Percentiles rank a stretch among this genome's conserved stretches.
Conservation (phyloP, 805 yeast genomes). For the Kodamaea neixiangensis region DNA sequence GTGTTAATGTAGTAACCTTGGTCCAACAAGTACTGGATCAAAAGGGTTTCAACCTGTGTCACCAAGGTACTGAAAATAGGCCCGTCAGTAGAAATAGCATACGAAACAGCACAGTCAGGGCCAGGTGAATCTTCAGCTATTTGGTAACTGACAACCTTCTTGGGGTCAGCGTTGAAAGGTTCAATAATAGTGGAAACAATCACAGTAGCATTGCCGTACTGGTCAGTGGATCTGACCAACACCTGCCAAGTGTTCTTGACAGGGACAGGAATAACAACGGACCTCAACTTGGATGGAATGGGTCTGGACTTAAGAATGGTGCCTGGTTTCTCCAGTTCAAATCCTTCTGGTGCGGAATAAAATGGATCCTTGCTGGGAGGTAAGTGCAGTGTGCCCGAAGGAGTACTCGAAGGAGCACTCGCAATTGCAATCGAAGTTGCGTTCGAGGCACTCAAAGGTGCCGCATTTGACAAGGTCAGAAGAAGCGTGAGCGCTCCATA, state of each 20-base stretch:
- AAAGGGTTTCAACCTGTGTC: slow-evolving; percentile 16
- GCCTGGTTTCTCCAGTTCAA: slow-evolving; percentile 16
- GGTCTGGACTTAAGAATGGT: slow-evolving; percentile 17
- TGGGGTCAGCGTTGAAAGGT: slow-evolving; percentile 26
- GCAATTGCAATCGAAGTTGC: neutral
- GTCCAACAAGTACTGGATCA: slow-evolving; percentile 13
- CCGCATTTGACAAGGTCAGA: neutral
- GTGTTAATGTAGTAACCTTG: slow-evolving; percentile 34
- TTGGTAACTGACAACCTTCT: slow-evolving; percentile 26
- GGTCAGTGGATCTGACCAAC: slow-evolving; percentile 14
- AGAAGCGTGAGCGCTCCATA: neutral
- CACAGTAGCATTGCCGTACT: slow-evolving; percentile 25
- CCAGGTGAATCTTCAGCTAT: slow-evolving; percentile 27
- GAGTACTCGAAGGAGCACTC: neutral
- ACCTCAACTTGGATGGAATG: slow-evolving; percentile 14
- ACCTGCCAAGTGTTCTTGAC: slow-evolving; percentile 14
- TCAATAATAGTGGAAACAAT: slow-evolving; percentile 27
- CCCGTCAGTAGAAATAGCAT: slow-evolving; percentile 17
- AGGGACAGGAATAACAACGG: slow-evolving; percentile 12
- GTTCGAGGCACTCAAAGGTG: neutral
- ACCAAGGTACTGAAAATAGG: slow-evolving; percentile 11
- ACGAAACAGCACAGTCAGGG: slow-evolving; percentile 27
- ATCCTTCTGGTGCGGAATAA: slow-evolving; percentile 18
- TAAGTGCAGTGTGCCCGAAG: slow-evolving; percentile 3
- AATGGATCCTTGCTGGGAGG: slow-evolving; percentile 14